Evolutionary conservation across 805 yeast genomes (phyloP), one percentile per base, ranked within the genome.

Genomic region (Saccharomycopsis babjevae): DNA sequence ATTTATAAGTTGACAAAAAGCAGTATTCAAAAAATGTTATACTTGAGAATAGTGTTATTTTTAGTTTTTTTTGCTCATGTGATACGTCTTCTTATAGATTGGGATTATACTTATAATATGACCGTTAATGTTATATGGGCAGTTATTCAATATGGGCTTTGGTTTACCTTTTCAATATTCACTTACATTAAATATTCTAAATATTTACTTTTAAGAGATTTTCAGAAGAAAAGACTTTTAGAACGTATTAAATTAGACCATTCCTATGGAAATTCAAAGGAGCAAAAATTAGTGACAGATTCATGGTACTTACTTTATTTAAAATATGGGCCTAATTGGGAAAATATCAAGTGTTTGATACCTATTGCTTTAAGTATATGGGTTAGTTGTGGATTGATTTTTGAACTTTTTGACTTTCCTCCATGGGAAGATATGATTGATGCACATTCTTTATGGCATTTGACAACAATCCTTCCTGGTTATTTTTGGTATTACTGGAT

Each of bases 71-170:
- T 76, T 0, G 74, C 76, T 16, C 99, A 93, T 71, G 76, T 94
- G 13, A 69, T 80, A 39, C 78, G 93, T 63, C 74, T 94, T 39
- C 74, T 79, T 54, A 70, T 80, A 11, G 86, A 86, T 66, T 93
- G 97, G 93, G 87, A 90, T 61, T 93, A 93, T 73, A 85, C 96
- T 1, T 94, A 94, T 71, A 93, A 93, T 73, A 93, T 94, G 98
- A 79, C 82, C 65, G 96, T 94, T 32, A 93, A 94, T 68, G 84
- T 94, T 1, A 71, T 79, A 0, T 80, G 90, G 58, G 99, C 97
- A 0, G 61, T 91, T 2, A 64, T 85, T 5, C 97, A 93, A 67
- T 88, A 91, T 70, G 63, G 79, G 1, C 68, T 78, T 39, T 83
- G 85, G 85, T 68, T 72, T 11, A 70, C 66, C 64, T 73, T 72